phyloP scores from a whole-genome alignment of 1,284 basidiomycete species.

The Leccinum idahoense region DNA sequence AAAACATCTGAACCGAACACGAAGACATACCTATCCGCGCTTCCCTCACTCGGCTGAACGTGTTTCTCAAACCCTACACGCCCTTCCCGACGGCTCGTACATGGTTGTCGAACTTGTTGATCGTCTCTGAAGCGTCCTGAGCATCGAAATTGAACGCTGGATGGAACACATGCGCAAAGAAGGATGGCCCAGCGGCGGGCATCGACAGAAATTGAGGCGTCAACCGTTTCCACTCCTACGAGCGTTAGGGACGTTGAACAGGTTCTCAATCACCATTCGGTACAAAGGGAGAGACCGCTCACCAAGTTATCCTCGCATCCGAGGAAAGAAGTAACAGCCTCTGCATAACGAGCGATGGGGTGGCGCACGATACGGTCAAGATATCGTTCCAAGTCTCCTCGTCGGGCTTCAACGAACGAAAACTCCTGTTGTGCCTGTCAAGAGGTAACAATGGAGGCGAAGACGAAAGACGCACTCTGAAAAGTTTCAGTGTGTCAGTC shows the following conservation, averaged over 20 bases:
- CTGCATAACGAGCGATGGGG: constrained; percentile 72
- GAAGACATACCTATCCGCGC: constrained; percentile 55
- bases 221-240: constrained; percentile 67
- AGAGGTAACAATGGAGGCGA: not conserved
- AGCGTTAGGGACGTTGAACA: constrained; percentile 7
- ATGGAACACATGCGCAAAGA: constrained; percentile 78
- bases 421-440: constrained; percentile 65
- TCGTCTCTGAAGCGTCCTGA: constrained; percentile 55
- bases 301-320: constrained; percentile 69
- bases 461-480: constrained; percentile 61
- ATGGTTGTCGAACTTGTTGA: constrained; percentile 62
- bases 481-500: constrained; percentile 91
- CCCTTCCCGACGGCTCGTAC: constrained; percentile 60
- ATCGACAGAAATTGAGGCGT: constrained; percentile 57
- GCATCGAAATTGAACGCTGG: constrained; percentile 79
- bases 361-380: constrained; percentile 69
- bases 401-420: constrained; percentile 80
- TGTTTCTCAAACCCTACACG: constrained; percentile 59
- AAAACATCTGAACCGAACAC: not conserved
- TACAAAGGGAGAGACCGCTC: constrained; percentile 24
- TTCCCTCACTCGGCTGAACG: constrained; percentile 59
- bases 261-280: constrained; percentile 2
- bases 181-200: constrained; percentile 60
- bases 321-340: constrained; percentile 79
- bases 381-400: constrained; percentile 78